These are phyloP conservation scores for Acanthamoeba lenticulata DNA, from an alignment of 208 protist genomes.

Conservation along the genomic window DNA sequence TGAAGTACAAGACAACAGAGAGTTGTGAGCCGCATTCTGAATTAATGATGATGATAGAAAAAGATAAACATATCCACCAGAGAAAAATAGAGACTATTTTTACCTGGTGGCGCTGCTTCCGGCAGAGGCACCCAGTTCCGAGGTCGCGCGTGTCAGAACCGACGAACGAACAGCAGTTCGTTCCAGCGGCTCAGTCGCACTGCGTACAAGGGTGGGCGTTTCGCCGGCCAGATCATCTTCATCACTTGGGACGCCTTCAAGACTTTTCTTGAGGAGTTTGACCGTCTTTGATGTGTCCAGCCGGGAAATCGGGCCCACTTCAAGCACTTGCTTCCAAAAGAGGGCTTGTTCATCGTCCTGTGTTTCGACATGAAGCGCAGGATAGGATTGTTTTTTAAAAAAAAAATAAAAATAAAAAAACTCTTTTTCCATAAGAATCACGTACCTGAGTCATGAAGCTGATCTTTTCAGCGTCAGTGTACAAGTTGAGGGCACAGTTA, in stretches of 20 bases:
- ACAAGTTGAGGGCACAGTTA: neutral
- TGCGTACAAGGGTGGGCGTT: neutral
- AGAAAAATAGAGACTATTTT: too few relatives aligned
- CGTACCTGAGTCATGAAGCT: neutral
- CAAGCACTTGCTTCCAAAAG: neutral
- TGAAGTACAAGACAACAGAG: neutral
- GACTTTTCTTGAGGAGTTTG: neutral
- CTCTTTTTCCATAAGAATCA: neutral
- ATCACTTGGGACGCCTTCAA: neutral
- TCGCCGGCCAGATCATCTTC: neutral
- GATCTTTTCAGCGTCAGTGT: neutral
- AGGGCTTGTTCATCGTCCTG: neutral
- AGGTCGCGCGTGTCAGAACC: neutral
- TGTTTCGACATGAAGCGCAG: too few relatives aligned
- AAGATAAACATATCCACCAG: too few relatives aligned
- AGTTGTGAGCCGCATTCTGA: neutral
- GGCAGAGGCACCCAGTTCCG: neutral
- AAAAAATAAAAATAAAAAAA: too few relatives aligned
- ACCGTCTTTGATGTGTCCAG: neutral
- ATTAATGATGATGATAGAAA: neutral
- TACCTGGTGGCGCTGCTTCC: neutral
- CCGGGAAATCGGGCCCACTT: neutral
- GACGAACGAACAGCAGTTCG: neutral
- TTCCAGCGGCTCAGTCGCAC: neutral
- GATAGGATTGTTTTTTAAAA: too few relatives aligned